A percentile compares a stretch with the other conserved stretches of the same genome.
These are phyloP conservation scores for Anthracocystis walkeri DNA, from an alignment of 1,284 basidiomycete genomes.

Conservation along the genomic window DNA sequence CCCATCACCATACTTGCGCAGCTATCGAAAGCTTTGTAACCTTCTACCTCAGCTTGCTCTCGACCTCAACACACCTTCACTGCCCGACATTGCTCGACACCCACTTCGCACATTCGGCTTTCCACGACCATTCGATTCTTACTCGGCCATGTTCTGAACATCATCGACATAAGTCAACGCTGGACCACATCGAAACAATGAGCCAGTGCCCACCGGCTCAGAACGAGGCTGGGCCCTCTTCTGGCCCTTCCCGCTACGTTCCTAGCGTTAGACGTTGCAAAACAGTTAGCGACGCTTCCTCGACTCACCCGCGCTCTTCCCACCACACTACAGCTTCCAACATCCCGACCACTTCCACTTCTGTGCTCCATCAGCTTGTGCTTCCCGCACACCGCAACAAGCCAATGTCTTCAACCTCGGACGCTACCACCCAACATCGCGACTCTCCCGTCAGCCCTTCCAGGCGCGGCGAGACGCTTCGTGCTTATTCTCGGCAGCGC, in stretches of 20 bases:
- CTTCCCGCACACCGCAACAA: conserved; percentile 18
- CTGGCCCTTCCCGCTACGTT: conserved; percentile 12
- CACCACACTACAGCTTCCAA: conserved; percentile 3
- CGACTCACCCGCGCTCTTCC: conserved; percentile 3
- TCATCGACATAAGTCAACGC: neutral
- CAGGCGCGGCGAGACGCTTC: conserved; percentile 33
- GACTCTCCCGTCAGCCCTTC: conserved; percentile 29
- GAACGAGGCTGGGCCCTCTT: conserved; percentile 27
- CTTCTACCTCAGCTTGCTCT: too few relatives aligned
- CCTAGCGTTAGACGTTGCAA: conserved; percentile 30
- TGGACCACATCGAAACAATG: conserved; percentile 15
- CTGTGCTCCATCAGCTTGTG: conserved; percentile 13
- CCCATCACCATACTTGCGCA: too few relatives aligned
- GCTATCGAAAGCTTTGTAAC: too few relatives aligned
- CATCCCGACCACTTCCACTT: neutral
- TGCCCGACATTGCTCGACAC: too few relatives aligned
- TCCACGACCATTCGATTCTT: neutral
- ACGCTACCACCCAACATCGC: conserved; percentile 4
- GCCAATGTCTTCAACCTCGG: neutral
- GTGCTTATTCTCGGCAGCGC: conserved; percentile 40
- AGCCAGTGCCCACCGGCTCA: conserved; percentile 14
- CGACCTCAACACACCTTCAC: too few relatives aligned
- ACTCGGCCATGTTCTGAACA: conserved; percentile 4
- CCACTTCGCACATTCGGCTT: too few relatives aligned
- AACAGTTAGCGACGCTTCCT: conserved; percentile 21